These are phyloP conservation scores for Alternaria burnsii DNA, from an alignment of 2,329 filamentous ascomycete species.

Conservation along the genomic window DNA sequence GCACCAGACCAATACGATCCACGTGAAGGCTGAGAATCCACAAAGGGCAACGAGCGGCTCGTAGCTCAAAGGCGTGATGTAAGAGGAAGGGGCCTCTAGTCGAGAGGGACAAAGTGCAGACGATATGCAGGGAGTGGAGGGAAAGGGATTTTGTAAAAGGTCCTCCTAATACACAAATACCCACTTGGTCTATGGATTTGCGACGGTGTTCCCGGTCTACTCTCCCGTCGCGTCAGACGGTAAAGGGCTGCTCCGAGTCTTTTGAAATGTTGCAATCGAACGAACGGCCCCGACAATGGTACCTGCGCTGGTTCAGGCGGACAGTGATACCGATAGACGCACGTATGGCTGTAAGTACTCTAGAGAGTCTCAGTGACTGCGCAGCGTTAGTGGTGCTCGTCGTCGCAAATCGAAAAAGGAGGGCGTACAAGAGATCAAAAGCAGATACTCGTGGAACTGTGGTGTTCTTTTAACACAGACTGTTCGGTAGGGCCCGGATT, in stretches of 20 bases:
- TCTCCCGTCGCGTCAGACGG: slow-evolving; percentile 40
- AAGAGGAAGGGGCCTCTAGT: slow-evolving; percentile 37
- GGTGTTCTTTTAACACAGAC: slow-evolving; percentile 47
- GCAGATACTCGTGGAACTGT: slow-evolving; percentile 49
- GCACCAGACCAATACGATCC: slow-evolving; percentile 59
- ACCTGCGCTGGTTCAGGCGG: slow-evolving; percentile 48
- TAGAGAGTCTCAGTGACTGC: slow-evolving; percentile 54
- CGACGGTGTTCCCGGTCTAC: slow-evolving; percentile 42
- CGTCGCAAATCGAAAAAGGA: slow-evolving; percentile 48
- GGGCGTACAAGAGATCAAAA: slow-evolving; percentile 53
- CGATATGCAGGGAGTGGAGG: slow-evolving; percentile 44
- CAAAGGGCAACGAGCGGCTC: slow-evolving; percentile 53
- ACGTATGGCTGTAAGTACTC: slow-evolving; percentile 54
- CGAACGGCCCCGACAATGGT: slow-evolving; percentile 44
- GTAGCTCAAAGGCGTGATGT: slow-evolving; percentile 44
- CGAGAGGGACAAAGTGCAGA: slow-evolving; percentile 46
- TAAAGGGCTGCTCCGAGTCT: slow-evolving; percentile 37
- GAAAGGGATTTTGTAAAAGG: slow-evolving; percentile 44
- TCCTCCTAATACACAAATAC: slow-evolving; percentile 39
- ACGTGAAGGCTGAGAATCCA: slow-evolving; percentile 60
- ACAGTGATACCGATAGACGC: slow-evolving; percentile 55
- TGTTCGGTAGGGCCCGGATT: slow-evolving; percentile 53
- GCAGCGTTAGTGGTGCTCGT: slow-evolving; percentile 50
- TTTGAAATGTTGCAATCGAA: slow-evolving; percentile 35
- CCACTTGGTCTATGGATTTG: slow-evolving; percentile 37